These are phyloP conservation scores for Polymyxa betae DNA, from an alignment of 208 protist genomes.

Conservation along the genomic window DNA sequence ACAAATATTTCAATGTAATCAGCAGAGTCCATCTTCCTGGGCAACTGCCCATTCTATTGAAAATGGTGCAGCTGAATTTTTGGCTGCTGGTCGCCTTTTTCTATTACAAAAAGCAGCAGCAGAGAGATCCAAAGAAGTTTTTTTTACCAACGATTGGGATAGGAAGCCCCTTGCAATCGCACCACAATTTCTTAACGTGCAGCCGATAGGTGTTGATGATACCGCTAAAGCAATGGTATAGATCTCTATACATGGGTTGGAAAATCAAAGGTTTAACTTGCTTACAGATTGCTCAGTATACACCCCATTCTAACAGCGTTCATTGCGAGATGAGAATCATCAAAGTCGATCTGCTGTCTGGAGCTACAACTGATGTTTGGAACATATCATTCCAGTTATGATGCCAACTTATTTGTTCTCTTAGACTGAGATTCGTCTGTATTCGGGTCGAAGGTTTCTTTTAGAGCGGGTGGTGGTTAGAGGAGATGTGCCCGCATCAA, in stretches of 20 bases:
- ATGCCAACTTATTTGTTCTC: not conserved
- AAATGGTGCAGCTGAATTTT: conserved; percentile 36
- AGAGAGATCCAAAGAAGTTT: not conserved
- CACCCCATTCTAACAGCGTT: not conserved
- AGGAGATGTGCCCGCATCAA: too few relatives aligned
- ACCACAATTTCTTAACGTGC: not conserved
- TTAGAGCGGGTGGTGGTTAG: not conserved
- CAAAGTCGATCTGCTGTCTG: not conserved
- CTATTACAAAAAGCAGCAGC: not conserved
- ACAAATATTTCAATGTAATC: conserved; percentile 11
- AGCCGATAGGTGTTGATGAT: conserved; percentile 33
- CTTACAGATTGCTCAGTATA: conserved; percentile 7
- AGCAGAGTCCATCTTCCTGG: not conserved
- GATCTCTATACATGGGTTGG: not conserved
- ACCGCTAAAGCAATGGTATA: not conserved
- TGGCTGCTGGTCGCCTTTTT: conserved; percentile 25
- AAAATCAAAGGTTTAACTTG: not conserved
- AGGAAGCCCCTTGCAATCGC: not conserved
- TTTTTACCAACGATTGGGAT: not conserved
- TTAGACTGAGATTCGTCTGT: not conserved
- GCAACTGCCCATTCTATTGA: not conserved
- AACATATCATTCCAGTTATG: not conserved
- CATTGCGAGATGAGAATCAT: not conserved
- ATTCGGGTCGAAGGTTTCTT: not conserved
- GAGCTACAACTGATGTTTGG: not conserved